Evolutionary conservation across 352 stramenopile species (phyloP), one percentile per base, ranked within the genome.

Genomic region (Pythium diclinum): DNA sequence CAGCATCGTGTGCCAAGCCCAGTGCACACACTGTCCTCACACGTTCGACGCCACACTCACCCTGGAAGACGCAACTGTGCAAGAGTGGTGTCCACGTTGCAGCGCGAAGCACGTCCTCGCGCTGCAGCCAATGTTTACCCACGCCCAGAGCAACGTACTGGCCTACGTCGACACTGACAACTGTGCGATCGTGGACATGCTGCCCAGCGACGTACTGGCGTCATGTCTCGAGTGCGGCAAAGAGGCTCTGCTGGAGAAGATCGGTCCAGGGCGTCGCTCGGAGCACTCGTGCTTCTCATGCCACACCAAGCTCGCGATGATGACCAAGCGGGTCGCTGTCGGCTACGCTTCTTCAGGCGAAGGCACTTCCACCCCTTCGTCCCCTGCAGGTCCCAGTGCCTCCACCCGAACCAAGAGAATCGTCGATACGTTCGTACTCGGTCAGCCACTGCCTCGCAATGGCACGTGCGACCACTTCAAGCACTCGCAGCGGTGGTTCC

Each of bases 31-130:
- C 47, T 95, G 86, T 25, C 86, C 86, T 2, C 74, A 92, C 23
- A 79, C 80, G 53, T 92, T 95, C 63, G 81, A 91, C 44, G 76
- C 78, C 0, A 67, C 61, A 11, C 52, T 95, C 13, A 73, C 68
- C 6, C 74, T 95, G 16, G 67, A 84, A 23, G 63, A 68, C 4
- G 40, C 75, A 0, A 54, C 62, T 21, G 58, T 92, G 5, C 84
- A 85, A 23, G 89, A 91, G 56, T 95, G 86, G 86, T 95, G 86
- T 67, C 84, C 84, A 13, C 73, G 86, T 16, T 95, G 86, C 70
- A 93, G 84, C 56, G 68, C 78, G 23, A 78, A 89, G 46, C 86
- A 95, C 44, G 71, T 85, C 10, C 73, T 92, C 38, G n/a, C 71
- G 8, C 73, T 95, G 58, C 76, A 74, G 6, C 79, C 86, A 5